phyloP scores from a whole-genome alignment of 2,329 filamentous ascomycete species.

The Colletotrichum kahawae region DNA sequence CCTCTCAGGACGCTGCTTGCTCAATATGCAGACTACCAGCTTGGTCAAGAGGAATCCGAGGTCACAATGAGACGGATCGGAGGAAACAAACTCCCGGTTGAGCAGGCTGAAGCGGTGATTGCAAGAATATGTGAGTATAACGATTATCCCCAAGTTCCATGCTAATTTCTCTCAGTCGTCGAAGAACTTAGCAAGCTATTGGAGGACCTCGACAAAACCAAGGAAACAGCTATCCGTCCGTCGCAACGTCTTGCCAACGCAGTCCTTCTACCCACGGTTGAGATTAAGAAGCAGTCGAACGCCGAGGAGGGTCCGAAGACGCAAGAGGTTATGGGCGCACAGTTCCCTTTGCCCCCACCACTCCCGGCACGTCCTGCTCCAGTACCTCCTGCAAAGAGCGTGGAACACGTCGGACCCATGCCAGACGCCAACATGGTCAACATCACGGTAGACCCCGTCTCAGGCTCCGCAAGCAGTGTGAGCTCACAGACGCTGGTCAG shows the following conservation, averaged over 20 bases:
- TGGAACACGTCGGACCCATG: conserved; percentile 22
- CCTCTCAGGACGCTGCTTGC: conserved; percentile 82
- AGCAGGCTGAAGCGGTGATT: conserved; percentile 62
- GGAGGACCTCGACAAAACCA: conserved; percentile 68
- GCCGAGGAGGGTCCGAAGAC: neutral
- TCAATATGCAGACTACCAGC: conserved; percentile 72
- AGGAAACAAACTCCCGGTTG: conserved; percentile 60
- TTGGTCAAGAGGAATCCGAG: conserved; percentile 68
- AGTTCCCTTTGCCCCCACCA: conserved; percentile 44
- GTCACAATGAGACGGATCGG: conserved; percentile 75
- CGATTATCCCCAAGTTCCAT: conserved; percentile 41
- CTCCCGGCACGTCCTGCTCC: conserved; percentile 55
- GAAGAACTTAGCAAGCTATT: conserved; percentile 76
- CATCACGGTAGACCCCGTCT: conserved; percentile 32
- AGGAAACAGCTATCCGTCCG: conserved; percentile 68
- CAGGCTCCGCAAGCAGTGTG: conserved; percentile 49
- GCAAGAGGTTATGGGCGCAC: conserved; percentile 17
- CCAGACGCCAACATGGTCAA: conserved; percentile 39
- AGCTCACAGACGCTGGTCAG: conserved; percentile 61
- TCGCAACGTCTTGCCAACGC: conserved; percentile 80
- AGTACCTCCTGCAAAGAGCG: conserved; percentile 33
- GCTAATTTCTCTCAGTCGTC: conserved; percentile 63
- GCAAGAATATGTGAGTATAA: conserved; percentile 75
- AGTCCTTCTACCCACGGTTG: conserved; percentile 65
- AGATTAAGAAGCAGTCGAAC: neutral